Conservation (phyloP, 1,139 yeast species). For the Candida pseudocylindracea region DNA sequence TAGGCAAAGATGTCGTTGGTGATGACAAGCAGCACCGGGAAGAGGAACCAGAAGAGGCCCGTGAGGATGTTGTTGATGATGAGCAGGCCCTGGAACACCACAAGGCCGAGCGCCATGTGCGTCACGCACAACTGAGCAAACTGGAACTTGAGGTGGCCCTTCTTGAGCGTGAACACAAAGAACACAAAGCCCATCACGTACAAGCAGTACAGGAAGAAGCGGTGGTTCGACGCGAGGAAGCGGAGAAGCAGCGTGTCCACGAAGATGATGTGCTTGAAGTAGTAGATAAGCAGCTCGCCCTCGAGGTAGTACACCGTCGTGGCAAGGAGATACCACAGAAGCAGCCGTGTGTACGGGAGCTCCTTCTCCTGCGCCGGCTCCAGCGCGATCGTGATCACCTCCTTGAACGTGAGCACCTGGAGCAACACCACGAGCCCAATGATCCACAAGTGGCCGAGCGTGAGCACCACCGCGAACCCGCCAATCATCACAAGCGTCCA, state of each 20-base stretch:
- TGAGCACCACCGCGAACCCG: slow-evolving; percentile 45
- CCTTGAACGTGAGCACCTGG: slow-evolving; percentile 74
- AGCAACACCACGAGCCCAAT: slow-evolving; percentile 48
- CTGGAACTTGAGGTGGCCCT: slow-evolving; percentile 78
- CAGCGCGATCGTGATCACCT: slow-evolving; percentile 69
- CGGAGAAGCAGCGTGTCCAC: background rate
- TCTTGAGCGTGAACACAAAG: slow-evolving; percentile 75
- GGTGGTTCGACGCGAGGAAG: slow-evolving; percentile 41
- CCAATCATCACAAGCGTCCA: slow-evolving; percentile 90
- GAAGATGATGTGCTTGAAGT: slow-evolving; percentile 15
- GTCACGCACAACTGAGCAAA: slow-evolving; percentile 87
- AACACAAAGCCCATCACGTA: slow-evolving; percentile 78
- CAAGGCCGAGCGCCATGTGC: slow-evolving; percentile 79
- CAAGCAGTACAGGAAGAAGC: slow-evolving; percentile 61
- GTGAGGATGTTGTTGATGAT: slow-evolving; percentile 75
- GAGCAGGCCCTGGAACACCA: slow-evolving; percentile 86
- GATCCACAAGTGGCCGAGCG: slow-evolving; percentile 78
- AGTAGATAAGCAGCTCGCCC: slow-evolving; percentile 62
- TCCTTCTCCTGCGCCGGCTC: slow-evolving; percentile 72
- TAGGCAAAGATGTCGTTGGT: slow-evolving; percentile 94
- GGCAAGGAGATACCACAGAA: slow-evolving; percentile 74
- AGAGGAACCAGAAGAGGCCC: slow-evolving; percentile 86
- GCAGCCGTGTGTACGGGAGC: slow-evolving; percentile 60
- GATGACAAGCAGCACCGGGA: slow-evolving; percentile 82
- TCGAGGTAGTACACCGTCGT: slow-evolving; percentile 77